Base-by-base conservation (phyloP, 192 early-diverging fungal species). In the Backusella westeae region DNA sequence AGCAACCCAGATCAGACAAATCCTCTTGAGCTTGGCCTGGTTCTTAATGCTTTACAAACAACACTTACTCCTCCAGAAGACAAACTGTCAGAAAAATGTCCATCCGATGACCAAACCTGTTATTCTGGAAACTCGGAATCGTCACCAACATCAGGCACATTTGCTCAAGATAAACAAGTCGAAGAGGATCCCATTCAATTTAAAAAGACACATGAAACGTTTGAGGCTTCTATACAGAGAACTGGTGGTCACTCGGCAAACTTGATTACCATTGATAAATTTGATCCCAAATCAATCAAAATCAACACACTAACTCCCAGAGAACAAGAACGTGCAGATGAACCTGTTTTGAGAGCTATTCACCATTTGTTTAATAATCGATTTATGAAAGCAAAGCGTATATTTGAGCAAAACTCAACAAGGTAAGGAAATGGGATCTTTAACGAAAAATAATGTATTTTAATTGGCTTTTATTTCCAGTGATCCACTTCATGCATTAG, bases 401-500 rank as follows among this genome's bases (percentile, higher is more conserved):
- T 76, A 21, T 79, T 79, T 53, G 69, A 73, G 14, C 29, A 67
- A 36, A 69, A 79, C 21, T 74, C 77, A 19, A 70, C 67, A n/a
- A 71, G 44, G 77, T 74, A 74, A 49, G 39, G 6, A 21, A 69
- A 4, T 7, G n/a, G 56, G n/a, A 8, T 3, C 4, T 44, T 63
- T 12, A 14, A 8, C 3, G 56, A 14, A 14, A 23, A 39, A 29
- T 12, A 14, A 14, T 63, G 3, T 14, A 32, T 26, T 29, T 49
- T 49, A 49, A 36, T 15, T 68, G 0, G 4, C n/a, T 10, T 69
- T 26, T 63, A 59, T 71, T 34, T 9, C 39, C 53, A 74, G 71
- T 59, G 84, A 89, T 53, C 88, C 88, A 7, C 72, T 89, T 26
- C 84, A 85, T 71, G 85, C 85, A 10, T 78, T 89, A n/a, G 86